phyloP scores from a whole-genome alignment of 805 yeast genomes.

The Cyberlindnera veronae region DNA sequence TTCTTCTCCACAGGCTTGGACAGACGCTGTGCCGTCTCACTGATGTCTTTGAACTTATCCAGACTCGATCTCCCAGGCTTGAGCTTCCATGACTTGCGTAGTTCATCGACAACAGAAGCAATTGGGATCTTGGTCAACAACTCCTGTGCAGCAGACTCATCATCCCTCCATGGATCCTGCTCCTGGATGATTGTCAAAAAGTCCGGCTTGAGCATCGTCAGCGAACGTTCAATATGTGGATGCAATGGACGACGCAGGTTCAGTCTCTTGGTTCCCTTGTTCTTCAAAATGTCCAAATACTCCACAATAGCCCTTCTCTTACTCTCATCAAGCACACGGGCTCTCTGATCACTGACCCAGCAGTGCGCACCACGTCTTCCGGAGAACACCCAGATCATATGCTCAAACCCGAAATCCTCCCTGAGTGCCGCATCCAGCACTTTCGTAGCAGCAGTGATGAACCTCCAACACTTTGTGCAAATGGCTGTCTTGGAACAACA shows the following conservation, averaged over 20 bases:
- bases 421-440: constrained; percentile 67
- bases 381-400: constrained; percentile 91
- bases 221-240: constrained; percentile 79
- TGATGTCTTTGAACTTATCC: constrained; percentile 79
- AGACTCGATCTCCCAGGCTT: constrained; percentile 50
- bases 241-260: constrained; percentile 76
- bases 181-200: constrained; percentile 71
- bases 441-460: constrained; percentile 78
- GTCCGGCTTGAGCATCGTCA: constrained; percentile 57
- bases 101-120: constrained; percentile 46
- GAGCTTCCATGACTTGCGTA: constrained; percentile 57
- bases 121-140: constrained; percentile 62
- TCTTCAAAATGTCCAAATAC: constrained; percentile 73
- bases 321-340: constrained; percentile 68
- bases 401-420: constrained; percentile 86
- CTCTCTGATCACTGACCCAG: constrained; percentile 89
- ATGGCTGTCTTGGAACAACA: constrained; percentile 86
- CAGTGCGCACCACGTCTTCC: constrained; percentile 99
- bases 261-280: constrained; percentile 46
- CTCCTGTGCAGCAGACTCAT: constrained; percentile 48
- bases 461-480: constrained; percentile 90
- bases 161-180: constrained; percentile 82
- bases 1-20: constrained; percentile 42
- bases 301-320: constrained; percentile 78
- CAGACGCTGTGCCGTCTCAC: constrained; percentile 41